Percentiles rank a stretch among this genome's conserved stretches.
Evolutionary conservation across 441 rosid species (phyloP).

Genomic region (Corymbia calophylla): DNA sequence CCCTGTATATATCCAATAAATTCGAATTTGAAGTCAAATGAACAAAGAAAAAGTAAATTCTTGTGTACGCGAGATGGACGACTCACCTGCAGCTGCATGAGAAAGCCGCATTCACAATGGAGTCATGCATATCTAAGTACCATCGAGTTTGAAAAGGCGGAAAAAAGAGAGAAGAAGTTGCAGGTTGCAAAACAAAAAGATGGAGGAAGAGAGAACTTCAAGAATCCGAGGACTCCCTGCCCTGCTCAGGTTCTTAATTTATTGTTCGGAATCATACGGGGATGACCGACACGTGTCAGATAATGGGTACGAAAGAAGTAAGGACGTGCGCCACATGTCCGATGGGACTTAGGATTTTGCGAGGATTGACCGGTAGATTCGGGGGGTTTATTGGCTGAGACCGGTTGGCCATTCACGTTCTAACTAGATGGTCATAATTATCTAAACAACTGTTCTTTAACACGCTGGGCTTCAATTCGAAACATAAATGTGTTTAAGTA

Average conservation of each 20-base stretch:
- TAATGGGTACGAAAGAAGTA: no score
- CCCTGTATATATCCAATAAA: neutral
- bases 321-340: no score
- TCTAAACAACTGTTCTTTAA: neutral
- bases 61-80: neutral
- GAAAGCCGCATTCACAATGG: neutral
- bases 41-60: neutral
- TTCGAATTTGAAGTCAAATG: neutral
- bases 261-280: neutral
- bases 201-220: neutral
- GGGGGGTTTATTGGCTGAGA: neutral
- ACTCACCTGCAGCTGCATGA: neutral
- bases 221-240: neutral
- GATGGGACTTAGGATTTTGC: neutral
- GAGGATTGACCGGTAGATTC: neutral
- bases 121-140: neutral
- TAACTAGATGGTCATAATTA: neutral
- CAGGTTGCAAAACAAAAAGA: neutral
- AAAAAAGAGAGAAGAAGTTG: neutral
- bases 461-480: neutral
- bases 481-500: neutral
- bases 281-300: no score
- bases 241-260: neutral
- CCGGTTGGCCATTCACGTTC: neutral
- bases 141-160: neutral